phyloP scores from a whole-genome alignment of 306 rosid species.

The Lithocarpus polystachyus region DNA sequence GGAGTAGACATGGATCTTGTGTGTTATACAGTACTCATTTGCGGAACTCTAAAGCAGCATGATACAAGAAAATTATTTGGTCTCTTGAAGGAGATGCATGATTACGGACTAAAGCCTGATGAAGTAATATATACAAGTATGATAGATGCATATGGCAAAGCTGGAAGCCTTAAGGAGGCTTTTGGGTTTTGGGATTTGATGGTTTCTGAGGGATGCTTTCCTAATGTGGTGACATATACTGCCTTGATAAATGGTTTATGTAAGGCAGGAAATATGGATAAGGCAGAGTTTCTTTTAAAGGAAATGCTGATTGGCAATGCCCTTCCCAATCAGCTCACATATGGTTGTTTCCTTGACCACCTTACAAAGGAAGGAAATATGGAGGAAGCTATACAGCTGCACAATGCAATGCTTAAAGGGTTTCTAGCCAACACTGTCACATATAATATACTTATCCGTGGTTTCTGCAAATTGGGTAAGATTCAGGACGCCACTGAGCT shows the following conservation, averaged over 20 bases:
- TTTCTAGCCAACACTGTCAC: constrained; percentile 67
- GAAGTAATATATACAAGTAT: constrained; percentile 73
- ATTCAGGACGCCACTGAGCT: constrained; percentile 67
- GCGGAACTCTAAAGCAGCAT: constrained; percentile 61
- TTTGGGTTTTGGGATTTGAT: constrained; percentile 68
- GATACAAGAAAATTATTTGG: constrained; percentile 43
- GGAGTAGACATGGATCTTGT: constrained; percentile 83
- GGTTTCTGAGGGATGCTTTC: constrained; percentile 68
- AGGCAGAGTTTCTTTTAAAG: constrained; percentile 59
- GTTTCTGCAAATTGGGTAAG: constrained; percentile 77
- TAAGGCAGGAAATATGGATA: constrained; percentile 64
- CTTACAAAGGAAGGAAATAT: constrained; percentile 68
- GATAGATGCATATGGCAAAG: constrained; percentile 71
- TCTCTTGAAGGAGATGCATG: constrained; percentile 65
- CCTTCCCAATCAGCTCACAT: constrained; percentile 68
- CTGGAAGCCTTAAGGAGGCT: constrained; percentile 61
- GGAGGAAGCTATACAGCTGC: constrained; percentile 75
- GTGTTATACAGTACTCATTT: constrained; percentile 71
- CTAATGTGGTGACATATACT: constrained; percentile 76
- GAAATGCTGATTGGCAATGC: constrained; percentile 49
- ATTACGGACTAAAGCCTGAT: constrained; percentile 73
- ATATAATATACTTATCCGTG: constrained; percentile 77
- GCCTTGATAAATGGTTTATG: constrained; percentile 83
- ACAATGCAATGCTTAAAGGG: constrained; percentile 62
- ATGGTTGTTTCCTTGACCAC: constrained; percentile 75